Evolutionary conservation across 495 filamentous ascomycete genomes (phyloP).

Genomic region (Penicillium paxilli): DNA sequence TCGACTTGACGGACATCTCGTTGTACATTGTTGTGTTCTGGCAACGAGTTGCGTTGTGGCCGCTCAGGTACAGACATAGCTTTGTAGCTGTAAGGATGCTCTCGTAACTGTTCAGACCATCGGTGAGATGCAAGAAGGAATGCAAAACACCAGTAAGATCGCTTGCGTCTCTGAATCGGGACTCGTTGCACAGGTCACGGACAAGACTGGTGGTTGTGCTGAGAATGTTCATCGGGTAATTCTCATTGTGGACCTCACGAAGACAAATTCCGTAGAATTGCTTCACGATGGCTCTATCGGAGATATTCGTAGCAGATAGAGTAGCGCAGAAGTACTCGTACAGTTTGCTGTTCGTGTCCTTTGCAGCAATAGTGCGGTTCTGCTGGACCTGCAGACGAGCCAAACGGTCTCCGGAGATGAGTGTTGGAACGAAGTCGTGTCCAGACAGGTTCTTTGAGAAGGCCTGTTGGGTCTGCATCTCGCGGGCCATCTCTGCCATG

Average conservation of each 20-base stretch:
- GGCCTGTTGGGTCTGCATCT: slow-evolving; percentile 58
- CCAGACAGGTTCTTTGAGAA: slow-evolving; percentile 48
- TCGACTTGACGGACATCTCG: slow-evolving; percentile 54
- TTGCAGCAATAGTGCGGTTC: slow-evolving; percentile 44
- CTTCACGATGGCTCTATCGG: slow-evolving; percentile 36
- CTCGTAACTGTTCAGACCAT: slow-evolving; percentile 47
- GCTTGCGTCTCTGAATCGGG: slow-evolving; percentile 51
- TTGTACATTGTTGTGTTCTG: slow-evolving; percentile 41
- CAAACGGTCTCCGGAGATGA: slow-evolving; percentile 53
- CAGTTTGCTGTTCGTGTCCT: slow-evolving; percentile 49
- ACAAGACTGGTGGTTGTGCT: slow-evolving; percentile 40
- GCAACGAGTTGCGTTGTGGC: slow-evolving; percentile 43
- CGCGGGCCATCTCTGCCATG: slow-evolving; percentile 56
- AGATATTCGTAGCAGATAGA: slow-evolving; percentile 43
- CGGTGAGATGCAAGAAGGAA: slow-evolving; percentile 56
- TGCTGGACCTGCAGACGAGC: slow-evolving; percentile 50
- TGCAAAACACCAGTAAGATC: slow-evolving; percentile 54
- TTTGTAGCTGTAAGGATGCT: slow-evolving; percentile 56
- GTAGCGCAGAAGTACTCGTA: slow-evolving; percentile 57
- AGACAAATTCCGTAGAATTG: slow-evolving; percentile 54
- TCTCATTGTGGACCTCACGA: slow-evolving; percentile 43
- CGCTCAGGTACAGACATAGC: slow-evolving; percentile 53
- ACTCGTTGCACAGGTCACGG: slow-evolving; percentile 39
- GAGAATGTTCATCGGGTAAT: slow-evolving; percentile 41
- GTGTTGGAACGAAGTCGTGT: slow-evolving; percentile 47